Evolutionary conservation across 805 yeast genomes (phyloP).

Genomic region (Brettanomyces custersianus): DNA sequence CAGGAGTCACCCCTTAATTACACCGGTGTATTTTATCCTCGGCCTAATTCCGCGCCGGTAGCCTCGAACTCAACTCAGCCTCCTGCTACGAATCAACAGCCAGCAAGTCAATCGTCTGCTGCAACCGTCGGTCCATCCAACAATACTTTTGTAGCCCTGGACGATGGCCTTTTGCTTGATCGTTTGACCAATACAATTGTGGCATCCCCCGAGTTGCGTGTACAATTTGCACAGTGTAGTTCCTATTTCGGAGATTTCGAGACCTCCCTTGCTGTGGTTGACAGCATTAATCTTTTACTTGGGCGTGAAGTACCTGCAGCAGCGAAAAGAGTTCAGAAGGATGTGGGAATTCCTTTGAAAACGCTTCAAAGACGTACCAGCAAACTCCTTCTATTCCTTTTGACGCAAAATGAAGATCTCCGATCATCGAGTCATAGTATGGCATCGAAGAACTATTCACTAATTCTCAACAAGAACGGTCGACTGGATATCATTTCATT

Average conservation of each 20-base stretch:
- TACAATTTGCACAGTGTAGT: slow-evolving; percentile 37
- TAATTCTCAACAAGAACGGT: slow-evolving; percentile 29
- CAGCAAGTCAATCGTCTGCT: too few species aligned
- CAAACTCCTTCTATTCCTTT: slow-evolving; percentile 29
- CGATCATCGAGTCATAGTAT: slow-evolving; percentile 24
- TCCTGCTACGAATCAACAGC: background rate
- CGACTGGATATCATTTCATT: slow-evolving; percentile 60
- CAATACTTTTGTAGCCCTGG: slow-evolving; percentile 29
- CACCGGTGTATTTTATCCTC: too few species aligned
- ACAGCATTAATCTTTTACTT: slow-evolving; percentile 23
- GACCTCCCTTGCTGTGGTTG: slow-evolving; percentile 30
- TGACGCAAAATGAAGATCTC: slow-evolving; percentile 37
- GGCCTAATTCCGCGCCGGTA: too few species aligned
- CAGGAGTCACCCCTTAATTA: too few species aligned
- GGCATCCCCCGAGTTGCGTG: slow-evolving; percentile 49
- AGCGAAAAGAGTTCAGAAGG: too few species aligned
- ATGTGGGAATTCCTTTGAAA: background rate
- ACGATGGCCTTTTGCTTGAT: slow-evolving; percentile 53
- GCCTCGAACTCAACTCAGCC: too few species aligned
- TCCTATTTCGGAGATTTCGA: slow-evolving; percentile 46
- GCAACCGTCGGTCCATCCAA: background rate
- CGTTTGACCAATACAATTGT: slow-evolving; percentile 41
- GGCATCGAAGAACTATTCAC: slow-evolving; percentile 26
- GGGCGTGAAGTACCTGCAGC: slow-evolving; percentile 9
- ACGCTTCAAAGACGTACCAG: slow-evolving; percentile 17